phyloP scores from a whole-genome alignment of 73 alveolate genomes.

The Paramecium caudatum region DNA sequence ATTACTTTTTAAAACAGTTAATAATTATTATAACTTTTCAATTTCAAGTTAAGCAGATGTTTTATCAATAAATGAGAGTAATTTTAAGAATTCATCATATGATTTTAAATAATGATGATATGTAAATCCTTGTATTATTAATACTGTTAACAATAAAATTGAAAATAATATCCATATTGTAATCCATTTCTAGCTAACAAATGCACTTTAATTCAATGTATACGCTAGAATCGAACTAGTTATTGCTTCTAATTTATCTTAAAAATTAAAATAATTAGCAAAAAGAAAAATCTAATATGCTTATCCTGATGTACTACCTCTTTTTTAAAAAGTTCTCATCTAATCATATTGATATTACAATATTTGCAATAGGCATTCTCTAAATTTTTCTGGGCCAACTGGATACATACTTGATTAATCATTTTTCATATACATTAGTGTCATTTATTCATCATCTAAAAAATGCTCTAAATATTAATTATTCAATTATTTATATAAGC shows the following conservation, averaged over 20 bases:
- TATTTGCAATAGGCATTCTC: neutral
- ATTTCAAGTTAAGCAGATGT: neutral
- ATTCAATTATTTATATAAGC: neutral
- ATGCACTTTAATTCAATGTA: neutral
- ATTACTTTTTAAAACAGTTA: neutral
- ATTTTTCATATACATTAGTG: conserved; percentile 25
- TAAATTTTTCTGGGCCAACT: neutral
- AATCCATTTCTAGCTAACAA: neutral
- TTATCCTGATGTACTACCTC: neutral
- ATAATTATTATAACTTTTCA: neutral
- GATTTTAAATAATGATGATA: neutral
- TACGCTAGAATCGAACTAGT: neutral
- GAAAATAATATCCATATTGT: neutral
- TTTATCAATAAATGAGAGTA: neutral
- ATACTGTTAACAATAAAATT: neutral
- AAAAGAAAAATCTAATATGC: neutral
- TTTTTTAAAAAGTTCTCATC: conserved; percentile 9
- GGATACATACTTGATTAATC: neutral
- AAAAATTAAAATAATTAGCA: neutral
- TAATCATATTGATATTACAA: conserved; percentile 10
- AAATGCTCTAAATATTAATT: conserved; percentile 31
- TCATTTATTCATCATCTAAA: neutral
- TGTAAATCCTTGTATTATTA: neutral
- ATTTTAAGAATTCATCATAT: neutral
- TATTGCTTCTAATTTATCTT: conserved; percentile 9